Conservation (phyloP, 768 basidiomycete species). For the Xerocomus spinulosus region DNA sequence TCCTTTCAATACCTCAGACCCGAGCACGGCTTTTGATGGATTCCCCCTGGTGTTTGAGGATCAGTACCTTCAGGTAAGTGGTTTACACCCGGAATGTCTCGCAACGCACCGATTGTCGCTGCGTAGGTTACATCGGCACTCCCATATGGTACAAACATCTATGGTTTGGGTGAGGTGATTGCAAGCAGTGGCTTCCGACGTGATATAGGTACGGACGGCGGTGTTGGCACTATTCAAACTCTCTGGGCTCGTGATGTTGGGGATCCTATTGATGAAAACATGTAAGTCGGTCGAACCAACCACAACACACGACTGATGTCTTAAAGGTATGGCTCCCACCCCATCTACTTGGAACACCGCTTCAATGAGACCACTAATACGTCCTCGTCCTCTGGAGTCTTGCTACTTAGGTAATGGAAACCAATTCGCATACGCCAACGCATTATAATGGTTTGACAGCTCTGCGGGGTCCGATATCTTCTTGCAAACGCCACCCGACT, state of each 20-base stretch:
- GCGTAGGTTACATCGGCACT: constrained; percentile 58
- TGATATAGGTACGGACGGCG: constrained; percentile 48
- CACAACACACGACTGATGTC: not conserved
- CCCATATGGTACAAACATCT: constrained; percentile 64
- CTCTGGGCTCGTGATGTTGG: constrained; percentile 61
- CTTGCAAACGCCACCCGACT: constrained; percentile 52
- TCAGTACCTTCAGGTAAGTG: constrained; percentile 64
- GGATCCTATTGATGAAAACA: constrained; percentile 63
- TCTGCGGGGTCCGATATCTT: constrained; percentile 69
- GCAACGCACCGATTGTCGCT: not conserved
- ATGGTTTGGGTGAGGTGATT: constrained; percentile 73
- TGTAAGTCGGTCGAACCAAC: constrained; percentile 38
- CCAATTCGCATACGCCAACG: not conserved
- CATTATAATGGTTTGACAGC: constrained; percentile 31
- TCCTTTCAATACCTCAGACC: constrained; percentile 48
- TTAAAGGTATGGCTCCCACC: constrained; percentile 64
- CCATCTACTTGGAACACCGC: constrained; percentile 72
- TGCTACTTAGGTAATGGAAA: constrained; percentile 53
- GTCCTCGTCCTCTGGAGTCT: constrained; percentile 70
- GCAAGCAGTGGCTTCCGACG: constrained; percentile 66
- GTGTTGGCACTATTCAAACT: constrained; percentile 56
- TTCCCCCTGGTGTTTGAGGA: constrained; percentile 77
- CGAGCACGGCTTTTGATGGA: constrained; percentile 52
- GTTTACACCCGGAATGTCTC: not conserved
- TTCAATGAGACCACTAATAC: constrained; percentile 46